phyloP scores from a whole-genome alignment of 2,329 filamentous ascomycete species.

The Aureobasidium melanogenum region DNA sequence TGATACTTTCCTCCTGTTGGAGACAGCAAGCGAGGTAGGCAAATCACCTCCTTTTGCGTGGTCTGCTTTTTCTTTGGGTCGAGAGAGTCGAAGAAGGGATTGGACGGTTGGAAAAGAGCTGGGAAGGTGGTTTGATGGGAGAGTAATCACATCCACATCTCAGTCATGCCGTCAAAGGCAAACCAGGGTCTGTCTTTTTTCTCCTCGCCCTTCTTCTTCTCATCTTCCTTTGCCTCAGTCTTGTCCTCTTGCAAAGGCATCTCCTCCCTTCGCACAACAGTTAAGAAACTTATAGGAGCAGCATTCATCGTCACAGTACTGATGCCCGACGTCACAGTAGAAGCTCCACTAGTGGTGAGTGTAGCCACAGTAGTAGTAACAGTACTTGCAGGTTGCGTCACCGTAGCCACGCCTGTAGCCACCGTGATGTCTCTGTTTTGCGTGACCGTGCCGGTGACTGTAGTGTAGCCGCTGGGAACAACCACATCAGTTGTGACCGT shows the following conservation, averaged over 20 bases:
- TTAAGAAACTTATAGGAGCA: not conserved
- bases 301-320: not conserved
- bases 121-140: not conserved
- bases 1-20: no score
- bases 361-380: not conserved
- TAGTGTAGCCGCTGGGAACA: not conserved
- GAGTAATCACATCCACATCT: conserved; percentile 2
- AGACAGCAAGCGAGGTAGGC: no score
- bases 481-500: not conserved
- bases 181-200: not conserved
- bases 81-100: no score
- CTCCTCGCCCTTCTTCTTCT: not conserved
- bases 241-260: not conserved
- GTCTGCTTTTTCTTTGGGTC: no score
- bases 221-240: not conserved
- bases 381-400: not conserved
- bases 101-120: not conserved
- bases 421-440: not conserved
- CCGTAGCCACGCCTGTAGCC: not conserved
- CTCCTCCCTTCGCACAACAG: not conserved
- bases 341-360: not conserved
- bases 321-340: not conserved
- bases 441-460: not conserved
- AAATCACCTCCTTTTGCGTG: no score
- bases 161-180: not conserved